Evolutionary conservation across 2,329 filamentous ascomycete species (phyloP), one percentile per base, ranked within the genome.

Genomic region (Sarocladiaceae sp.): DNA sequence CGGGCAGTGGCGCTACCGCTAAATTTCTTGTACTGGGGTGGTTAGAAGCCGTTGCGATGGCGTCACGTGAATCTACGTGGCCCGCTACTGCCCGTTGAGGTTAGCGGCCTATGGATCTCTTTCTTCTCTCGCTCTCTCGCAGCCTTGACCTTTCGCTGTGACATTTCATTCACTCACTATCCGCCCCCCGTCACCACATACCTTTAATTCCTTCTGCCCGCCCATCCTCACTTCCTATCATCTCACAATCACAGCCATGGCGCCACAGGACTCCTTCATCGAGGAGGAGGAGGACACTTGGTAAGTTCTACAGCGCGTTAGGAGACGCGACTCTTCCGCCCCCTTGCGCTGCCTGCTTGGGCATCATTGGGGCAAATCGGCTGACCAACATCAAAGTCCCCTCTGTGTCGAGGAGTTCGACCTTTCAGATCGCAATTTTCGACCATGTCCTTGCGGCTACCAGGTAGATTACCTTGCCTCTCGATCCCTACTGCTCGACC

Each of bases 331-430:
- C 44, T 35, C 23, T 55, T 46, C 53, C 39, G 22, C 8, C 22
- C 29, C 57, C 49, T 54, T 55, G 52, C 56, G n/a, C n/a, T n/a
- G 54, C 55, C 55, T 52, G 55, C 53, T 60, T 53, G 56, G 56
- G 55, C 60, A 52, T 47, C 51, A 50, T 59, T 56, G 55, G 53
- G 50, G 58, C 49, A 48, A 39, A 25, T 10, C 33, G 46, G 57
- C 56, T 63, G 54, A 64, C 52, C 42, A 50, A 23, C 46, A 22
- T 50, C n/a, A 56, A 63, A 99, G 94, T 71, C 94, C 94, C 60
- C 87, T 99, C 58, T 99, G 94, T 69, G 96, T 99, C 66, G 94
- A 99, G 74, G 95, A 99, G 75, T 95, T 99, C 66, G 95, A 99
- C 72, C 84, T 99, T 49, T 95, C 91, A 37, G 94, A 99, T 77